Evolutionary conservation across 2,329 filamentous ascomycete genomes (phyloP).

Genomic region (Claviceps paspali): DNA sequence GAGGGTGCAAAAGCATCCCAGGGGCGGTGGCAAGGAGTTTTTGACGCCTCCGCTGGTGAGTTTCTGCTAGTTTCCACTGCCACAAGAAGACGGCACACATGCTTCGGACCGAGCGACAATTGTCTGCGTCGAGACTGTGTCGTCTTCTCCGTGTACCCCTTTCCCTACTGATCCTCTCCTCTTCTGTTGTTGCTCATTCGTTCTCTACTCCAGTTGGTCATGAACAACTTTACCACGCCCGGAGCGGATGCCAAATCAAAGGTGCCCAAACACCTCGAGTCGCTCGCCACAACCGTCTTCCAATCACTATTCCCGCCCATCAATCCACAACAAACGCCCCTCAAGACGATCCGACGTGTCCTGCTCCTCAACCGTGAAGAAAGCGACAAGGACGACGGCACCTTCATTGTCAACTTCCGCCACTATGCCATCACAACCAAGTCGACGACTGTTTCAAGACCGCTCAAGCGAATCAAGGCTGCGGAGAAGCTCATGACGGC

Average conservation of each 20-base stretch:
- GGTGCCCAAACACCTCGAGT: slow-evolving; percentile 88
- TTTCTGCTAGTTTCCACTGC: no score
- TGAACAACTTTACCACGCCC: slow-evolving; percentile 86
- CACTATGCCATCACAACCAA: slow-evolving; percentile 95
- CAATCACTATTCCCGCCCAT: slow-evolving; percentile 94
- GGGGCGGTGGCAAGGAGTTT: slow-evolving; percentile 72
- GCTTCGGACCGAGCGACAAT: no score
- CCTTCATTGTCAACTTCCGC: slow-evolving; percentile 72
- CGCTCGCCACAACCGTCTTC: slow-evolving; percentile 83
- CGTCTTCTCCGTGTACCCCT: background rate
- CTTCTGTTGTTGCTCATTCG: no score
- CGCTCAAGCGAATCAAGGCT: slow-evolving; percentile 68
- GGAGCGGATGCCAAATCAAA: slow-evolving; percentile 44
- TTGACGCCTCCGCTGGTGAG: slow-evolving; percentile 64
- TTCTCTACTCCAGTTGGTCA: slow-evolving; percentile 57
- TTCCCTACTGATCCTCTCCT: background rate
- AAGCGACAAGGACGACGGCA: slow-evolving; percentile 41
- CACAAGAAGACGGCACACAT: no score
- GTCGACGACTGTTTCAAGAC: slow-evolving; percentile 67
- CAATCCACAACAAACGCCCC: slow-evolving; percentile 75
- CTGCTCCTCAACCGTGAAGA: slow-evolving; percentile 76
- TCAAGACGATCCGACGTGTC: slow-evolving; percentile 84
- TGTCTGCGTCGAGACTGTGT: no score
- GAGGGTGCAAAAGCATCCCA: slow-evolving; percentile 67
- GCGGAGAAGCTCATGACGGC: slow-evolving; percentile 61